Evolutionary conservation across 2,329 filamentous ascomycete species (phyloP).

Genomic region (Didymella segeticola): DNA sequence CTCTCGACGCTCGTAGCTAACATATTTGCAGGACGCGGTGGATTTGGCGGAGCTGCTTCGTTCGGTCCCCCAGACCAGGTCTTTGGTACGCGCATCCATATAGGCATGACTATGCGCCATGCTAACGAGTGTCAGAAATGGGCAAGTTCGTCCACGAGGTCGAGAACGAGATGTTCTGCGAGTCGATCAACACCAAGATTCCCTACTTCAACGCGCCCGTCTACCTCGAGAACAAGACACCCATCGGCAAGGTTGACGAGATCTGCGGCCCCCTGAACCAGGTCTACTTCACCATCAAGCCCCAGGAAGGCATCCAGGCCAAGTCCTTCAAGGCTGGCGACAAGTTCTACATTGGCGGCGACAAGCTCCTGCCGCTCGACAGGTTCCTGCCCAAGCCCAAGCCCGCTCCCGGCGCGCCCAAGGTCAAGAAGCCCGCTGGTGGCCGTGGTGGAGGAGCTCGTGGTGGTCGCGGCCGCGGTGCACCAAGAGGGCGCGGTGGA

Average conservation of each 20-base stretch:
- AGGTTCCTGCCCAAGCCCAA: slow-evolving; percentile 97
- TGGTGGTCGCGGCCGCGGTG: slow-evolving; percentile 54
- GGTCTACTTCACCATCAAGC: slow-evolving; percentile 98
- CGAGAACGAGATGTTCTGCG: slow-evolving; percentile 98
- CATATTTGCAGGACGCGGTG: slow-evolving; percentile 44
- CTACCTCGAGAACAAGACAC: slow-evolving; percentile 98
- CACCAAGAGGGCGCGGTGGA: slow-evolving; percentile 57
- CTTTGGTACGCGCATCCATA: slow-evolving; percentile 43
- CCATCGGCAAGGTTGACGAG: slow-evolving; percentile 97
- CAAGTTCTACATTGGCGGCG: slow-evolving; percentile 94
- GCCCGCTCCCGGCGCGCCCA: slow-evolving; percentile 69
- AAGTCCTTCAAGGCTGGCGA: slow-evolving; percentile 94
- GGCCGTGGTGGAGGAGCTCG: slow-evolving; percentile 64
- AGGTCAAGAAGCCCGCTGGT: slow-evolving; percentile 70
- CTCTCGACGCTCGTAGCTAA: slow-evolving; percentile 39
- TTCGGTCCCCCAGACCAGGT: slow-evolving; percentile 56
- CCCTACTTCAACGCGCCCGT: slow-evolving; percentile 99
- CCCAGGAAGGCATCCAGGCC: slow-evolving; percentile 93
- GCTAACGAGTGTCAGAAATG: slow-evolving; percentile 71
- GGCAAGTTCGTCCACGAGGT: slow-evolving; percentile 92
- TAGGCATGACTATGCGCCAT: not conserved
- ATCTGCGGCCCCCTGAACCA: slow-evolving; percentile 97
- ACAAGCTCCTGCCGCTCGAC: slow-evolving; percentile 94
- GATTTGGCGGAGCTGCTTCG: slow-evolving; percentile 44
- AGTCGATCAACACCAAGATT: slow-evolving; percentile 92